These are phyloP conservation scores for Coemansia sp. DNA, from an alignment of 192 early-diverging fungal species.

Conservation along the genomic window DNA sequence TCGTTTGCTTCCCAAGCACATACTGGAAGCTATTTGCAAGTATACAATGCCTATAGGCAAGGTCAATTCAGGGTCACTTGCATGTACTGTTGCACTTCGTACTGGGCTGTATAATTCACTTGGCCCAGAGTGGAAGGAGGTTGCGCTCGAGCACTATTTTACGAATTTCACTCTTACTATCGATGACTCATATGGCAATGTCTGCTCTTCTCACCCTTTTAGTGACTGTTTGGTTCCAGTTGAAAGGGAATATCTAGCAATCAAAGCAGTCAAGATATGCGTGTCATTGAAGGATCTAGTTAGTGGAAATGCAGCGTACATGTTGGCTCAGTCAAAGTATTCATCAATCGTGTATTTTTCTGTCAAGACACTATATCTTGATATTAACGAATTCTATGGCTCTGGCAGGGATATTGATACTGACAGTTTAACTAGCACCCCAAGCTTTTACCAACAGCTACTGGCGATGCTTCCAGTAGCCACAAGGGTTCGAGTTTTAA, in stretches of 20 bases:
- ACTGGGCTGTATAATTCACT: not conserved
- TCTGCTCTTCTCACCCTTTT: not conserved
- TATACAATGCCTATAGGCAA: not conserved
- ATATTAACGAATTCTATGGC: not conserved
- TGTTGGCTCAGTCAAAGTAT: not conserved
- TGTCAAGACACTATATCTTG: not conserved
- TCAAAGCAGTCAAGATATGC: not conserved
- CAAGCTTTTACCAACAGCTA: not conserved
- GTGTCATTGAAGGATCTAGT: not conserved
- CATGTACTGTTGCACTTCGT: not conserved
- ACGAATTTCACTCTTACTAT: not conserved
- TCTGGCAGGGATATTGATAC: not conserved
- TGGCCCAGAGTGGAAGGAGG: not conserved
- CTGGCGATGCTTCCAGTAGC: not conserved
- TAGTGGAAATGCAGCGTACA: not conserved
- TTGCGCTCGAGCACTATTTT: not conserved
- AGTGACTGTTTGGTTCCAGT: not conserved
- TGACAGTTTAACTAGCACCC: not conserved
- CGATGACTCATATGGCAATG: not conserved
- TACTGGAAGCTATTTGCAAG: not conserved
- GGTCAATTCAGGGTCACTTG: not conserved
- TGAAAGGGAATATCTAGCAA: not conserved
- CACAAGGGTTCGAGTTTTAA: not conserved
- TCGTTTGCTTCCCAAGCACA: not conserved
- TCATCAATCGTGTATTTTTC: not conserved